Evolutionary conservation across 2,329 filamentous ascomycete genomes (phyloP), one percentile per base, ranked within the genome.

Genomic region (Rugonectria rugulosa): DNA sequence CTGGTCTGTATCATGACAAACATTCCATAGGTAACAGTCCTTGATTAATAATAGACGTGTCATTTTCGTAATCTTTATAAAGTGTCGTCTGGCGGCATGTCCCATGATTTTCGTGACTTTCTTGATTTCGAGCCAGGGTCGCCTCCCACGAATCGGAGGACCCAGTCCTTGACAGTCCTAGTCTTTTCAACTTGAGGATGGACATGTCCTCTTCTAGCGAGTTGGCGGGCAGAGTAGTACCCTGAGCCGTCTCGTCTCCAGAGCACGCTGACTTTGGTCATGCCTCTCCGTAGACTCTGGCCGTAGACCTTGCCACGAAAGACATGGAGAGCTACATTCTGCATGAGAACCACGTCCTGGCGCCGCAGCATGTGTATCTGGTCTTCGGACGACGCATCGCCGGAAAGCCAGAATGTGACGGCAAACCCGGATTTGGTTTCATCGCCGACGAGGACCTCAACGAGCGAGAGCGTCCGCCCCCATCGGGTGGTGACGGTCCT

Each of bases 401-500:
- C 62, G 4, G 81, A 75, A 2, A 96, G 77, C 94, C 94, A 98
- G 70, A 96, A 92, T 3, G 89, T 93, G 51, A 97, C 80, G 23
- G 82, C 85, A 73, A 97, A 96, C 3, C 89, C 90, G 0, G 90
- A 85, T 60, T 82, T 85, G 0, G 92, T 96, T 46, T 97, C 90
- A 71, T 98, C 94, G 5, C 90, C 93, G 1, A 97, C 86, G 1
- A 93, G 78, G 2, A 95, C 73, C 72, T 96, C 92, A 34, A 94
- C 77, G 3, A 96, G 80, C 6, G 89, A 83, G 46, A 88, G 80
- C 6, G 79, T 78, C 10, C 75, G 73, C 21, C 88, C 84, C 76
- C 83, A 88, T 32, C 84, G 81, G 0, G 92, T 91, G 24, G 79
- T 83, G 17, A 97, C 85, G 2, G 81, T 81, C 20, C 90, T 86